Conservation (phyloP, 1,284 basidiomycete genomes). For the Schizophyllum amplum region DNA sequence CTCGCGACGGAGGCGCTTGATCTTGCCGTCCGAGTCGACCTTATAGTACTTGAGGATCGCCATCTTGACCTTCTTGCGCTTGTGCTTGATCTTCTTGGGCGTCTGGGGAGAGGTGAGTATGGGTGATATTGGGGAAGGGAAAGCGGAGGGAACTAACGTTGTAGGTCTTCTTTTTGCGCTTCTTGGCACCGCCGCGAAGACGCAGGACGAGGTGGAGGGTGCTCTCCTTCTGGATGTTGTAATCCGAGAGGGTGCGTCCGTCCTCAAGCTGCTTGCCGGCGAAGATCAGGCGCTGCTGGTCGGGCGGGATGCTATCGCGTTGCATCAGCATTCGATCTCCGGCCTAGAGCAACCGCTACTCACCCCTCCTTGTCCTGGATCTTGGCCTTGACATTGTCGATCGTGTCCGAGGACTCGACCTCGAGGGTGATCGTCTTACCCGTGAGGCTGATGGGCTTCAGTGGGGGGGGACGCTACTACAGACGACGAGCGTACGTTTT, state of each 20-base stretch:
- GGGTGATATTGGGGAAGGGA: constrained; percentile 24
- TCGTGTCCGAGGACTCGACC: constrained; percentile 94
- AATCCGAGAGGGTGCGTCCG: constrained; percentile 53
- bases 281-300: constrained; percentile 97
- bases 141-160: constrained; percentile 36
- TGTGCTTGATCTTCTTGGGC: constrained; percentile 99
- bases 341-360: constrained; percentile 28
- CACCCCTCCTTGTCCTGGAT: constrained; percentile 95
- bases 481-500: constrained; percentile 60
- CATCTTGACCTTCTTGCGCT: constrained; percentile 99
- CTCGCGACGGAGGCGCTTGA: constrained; percentile 97
- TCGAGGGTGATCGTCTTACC: constrained; percentile 99
- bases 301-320: constrained; percentile 72
- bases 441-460: constrained; percentile 65
- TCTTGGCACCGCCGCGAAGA: constrained; percentile 96
- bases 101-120: constrained; percentile 44
- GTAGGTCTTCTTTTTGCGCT: constrained; percentile 99
- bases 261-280: constrained; percentile 98
- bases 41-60: constrained; percentile 99
- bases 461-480: neutral
- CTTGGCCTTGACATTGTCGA: constrained; percentile 97
- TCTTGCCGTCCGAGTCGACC: constrained; percentile 98
- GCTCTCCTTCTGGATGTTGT: constrained; percentile 85
- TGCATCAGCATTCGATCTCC: constrained; percentile 22
- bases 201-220: constrained; percentile 95